These are phyloP conservation scores for Bipolaris oryzae DNA, from an alignment of 2,329 filamentous ascomycete species.

Conservation along the genomic window DNA sequence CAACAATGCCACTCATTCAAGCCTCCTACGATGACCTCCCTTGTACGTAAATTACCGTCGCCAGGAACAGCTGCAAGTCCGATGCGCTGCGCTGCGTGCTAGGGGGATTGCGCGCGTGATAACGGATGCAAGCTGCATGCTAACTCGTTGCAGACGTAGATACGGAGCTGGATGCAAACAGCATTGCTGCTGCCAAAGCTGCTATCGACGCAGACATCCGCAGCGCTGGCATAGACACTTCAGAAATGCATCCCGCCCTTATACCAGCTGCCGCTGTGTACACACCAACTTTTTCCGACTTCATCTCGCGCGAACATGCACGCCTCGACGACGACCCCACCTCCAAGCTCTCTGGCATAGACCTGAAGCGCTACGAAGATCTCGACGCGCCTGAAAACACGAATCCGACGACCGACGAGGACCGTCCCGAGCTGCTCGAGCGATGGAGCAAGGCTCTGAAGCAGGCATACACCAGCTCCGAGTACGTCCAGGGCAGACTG, in stretches of 20 bases:
- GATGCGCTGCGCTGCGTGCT: conserved; percentile 20
- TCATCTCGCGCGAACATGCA: conserved; percentile 71
- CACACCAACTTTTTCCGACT: conserved; percentile 65
- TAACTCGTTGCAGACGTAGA: conserved; percentile 73
- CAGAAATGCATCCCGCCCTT: conserved; percentile 64
- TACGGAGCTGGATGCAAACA: conserved; percentile 65
- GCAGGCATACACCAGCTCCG: conserved; percentile 63
- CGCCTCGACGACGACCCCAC: conserved; percentile 64
- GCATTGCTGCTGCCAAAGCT: conserved; percentile 69
- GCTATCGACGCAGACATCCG: conserved; percentile 69
- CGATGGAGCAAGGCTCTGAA: conserved; percentile 60
- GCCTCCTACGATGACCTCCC: conserved; percentile 80
- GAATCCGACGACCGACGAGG: conserved; percentile 44
- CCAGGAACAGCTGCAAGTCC: conserved; percentile 65
- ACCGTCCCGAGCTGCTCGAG: conserved; percentile 46
- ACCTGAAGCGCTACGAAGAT: conserved; percentile 82
- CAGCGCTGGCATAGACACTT: conserved; percentile 50
- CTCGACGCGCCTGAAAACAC: conserved; percentile 63
- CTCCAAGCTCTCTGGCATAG: conserved; percentile 65
- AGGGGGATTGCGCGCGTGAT: conserved; percentile 6
- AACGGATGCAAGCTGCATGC: conserved; percentile 4
- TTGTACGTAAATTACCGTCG: conserved; percentile 60
- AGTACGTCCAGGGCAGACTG: conserved; percentile 62
- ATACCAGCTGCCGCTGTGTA: conserved; percentile 55
- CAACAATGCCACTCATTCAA: conserved; percentile 69